phyloP scores from a whole-genome alignment of 805 yeast species.

The Wickerhamiella kazuoi region DNA sequence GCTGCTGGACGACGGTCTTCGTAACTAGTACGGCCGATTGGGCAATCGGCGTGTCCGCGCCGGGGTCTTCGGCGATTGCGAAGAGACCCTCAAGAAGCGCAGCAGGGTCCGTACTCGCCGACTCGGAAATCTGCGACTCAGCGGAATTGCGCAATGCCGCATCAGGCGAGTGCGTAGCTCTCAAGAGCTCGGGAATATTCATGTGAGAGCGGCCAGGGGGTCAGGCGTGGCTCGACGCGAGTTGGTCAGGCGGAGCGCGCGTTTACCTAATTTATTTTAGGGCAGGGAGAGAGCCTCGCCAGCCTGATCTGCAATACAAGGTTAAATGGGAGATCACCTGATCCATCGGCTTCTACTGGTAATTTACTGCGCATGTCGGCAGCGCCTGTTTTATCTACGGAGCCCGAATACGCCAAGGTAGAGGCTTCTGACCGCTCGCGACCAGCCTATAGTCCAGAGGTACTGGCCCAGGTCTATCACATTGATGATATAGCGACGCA shows the following conservation, averaged over 20 bases:
- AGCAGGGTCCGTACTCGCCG: conserved; percentile 2
- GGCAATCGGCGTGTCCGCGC: conserved; percentile 3
- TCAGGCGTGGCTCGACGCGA: too few relatives aligned
- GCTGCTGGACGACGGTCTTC: conserved; percentile 47
- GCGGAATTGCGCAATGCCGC: not conserved
- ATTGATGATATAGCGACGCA: conserved; percentile 30
- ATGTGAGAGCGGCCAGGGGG: too few relatives aligned
- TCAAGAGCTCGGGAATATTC: not conserved
- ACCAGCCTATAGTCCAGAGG: conserved; percentile 14
- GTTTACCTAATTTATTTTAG: too few relatives aligned
- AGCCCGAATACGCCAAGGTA: conserved; percentile 45
- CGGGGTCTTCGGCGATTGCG: conserved; percentile 2
- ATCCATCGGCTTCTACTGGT: too few relatives aligned
- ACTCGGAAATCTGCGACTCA: conserved; percentile 1
- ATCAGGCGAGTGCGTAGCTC: not conserved
- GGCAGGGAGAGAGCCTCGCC: too few relatives aligned
- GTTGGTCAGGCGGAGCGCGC: too few relatives aligned
- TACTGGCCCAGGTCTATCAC: conserved; percentile 36
- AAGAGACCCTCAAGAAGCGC: conserved; percentile 10
- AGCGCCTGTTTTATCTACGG: conserved; percentile 62
- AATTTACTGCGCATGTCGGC: not conserved
- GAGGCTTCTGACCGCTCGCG: conserved; percentile 9
- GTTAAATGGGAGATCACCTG: too few relatives aligned
- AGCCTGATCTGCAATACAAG: too few relatives aligned
- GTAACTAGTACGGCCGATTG: conserved; percentile 52